Evolutionary conservation across 768 basidiomycete genomes (phyloP), one percentile per base, ranked within the genome.

Genomic region (Leccinum olivaceopallidum): DNA sequence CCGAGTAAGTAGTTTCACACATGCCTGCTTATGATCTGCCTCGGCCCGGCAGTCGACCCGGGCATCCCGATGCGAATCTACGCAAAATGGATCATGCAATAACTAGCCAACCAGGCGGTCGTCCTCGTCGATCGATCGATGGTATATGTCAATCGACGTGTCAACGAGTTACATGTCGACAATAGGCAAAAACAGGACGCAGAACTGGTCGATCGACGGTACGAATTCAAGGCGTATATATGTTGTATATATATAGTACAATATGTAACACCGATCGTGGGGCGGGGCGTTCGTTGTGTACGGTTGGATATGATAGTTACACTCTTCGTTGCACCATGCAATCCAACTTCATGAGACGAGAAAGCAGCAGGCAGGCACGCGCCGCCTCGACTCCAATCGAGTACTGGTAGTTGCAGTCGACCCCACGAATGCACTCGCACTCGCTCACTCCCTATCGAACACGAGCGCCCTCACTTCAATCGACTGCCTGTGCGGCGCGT

Each of bases 391-490:
- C 14, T 36, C 14, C 5, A 36, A 36, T 6, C 36, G 36, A 14
- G 12, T 26, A 26, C n/a, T n/a, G n/a, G n/a, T n/a, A n/a, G n/a
- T n/a, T n/a, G n/a, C n/a, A n/a, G n/a, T n/a, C n/a, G n/a, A n/a
- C n/a, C n/a, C n/a, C n/a, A n/a, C n/a, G n/a, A n/a, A 47, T 22
- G 20, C 22, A 1, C 0, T 6, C 36, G 14, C 24, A 14, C 20
- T 18, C 24, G 6, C 49, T 53, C 65, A 78, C 66, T 75, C 73
- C 22, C 28, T 58, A 37, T 78, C 76, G 59, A 80, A 79, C 28
- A 79, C 75, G 53, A 80, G 59, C 20, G 72, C 72, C 44, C 77
- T 66, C 32, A 78, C 65, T 68, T 79, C 79, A 56, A 79, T 79
- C 34, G 73, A 75, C 73, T 79, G 73, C 59, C 79, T 72, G 18